Base-by-base conservation (phyloP, 495 filamentous ascomycete species). In the Bryoglossum gracile region DNA sequence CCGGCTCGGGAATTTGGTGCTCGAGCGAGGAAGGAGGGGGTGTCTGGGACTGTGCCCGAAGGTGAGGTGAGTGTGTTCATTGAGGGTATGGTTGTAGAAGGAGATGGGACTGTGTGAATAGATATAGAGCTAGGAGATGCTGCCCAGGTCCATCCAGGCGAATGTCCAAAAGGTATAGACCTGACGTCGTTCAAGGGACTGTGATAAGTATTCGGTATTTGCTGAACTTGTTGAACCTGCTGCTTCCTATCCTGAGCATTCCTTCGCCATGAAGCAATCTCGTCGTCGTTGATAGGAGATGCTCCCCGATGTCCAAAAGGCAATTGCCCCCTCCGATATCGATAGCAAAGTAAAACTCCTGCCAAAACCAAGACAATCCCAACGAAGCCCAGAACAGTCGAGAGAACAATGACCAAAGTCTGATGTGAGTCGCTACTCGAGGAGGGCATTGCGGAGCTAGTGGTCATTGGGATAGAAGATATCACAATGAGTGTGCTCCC, bases 221-320 rank as follows among this genome's bases (percentile, higher is more conserved):
- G 26, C 6, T 13, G 5, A 30, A 30, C 26, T 30, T 26, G 45
- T 32, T 34, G 36, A 8, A 46, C 19, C 28, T 26, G 48, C 14
- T 35, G 10, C 25, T 54, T 54, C 21, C 43, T 28, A 18, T 59
- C 57, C 1, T n/a, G 4, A 1, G 8, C 33, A 16, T 42, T 53
- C 4, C 25, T 24, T 22, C 57, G 34, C 57, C 57, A 60, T 11
- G 47, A 53, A 30, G 42, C 50, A 13, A 60, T 57, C 35, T 60
- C 57, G 13, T 57, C 50, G 32, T 60, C 57, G 36, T 60, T 37
- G 24, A 60, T 56, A 10, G 57, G 54, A n/a, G 50, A 51, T n/a
- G 26, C 51, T n/a, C 53, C 54, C 11, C 57, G 50, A 24, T 46
- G 42, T 3, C 22, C 11, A 19, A 59, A 59, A 11, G 54, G 54